Evolutionary conservation across 225 moss, liverwort and hornwort species (phyloP), one percentile per base, ranked within the genome.

Genomic region (Sphagnum contortum): DNA sequence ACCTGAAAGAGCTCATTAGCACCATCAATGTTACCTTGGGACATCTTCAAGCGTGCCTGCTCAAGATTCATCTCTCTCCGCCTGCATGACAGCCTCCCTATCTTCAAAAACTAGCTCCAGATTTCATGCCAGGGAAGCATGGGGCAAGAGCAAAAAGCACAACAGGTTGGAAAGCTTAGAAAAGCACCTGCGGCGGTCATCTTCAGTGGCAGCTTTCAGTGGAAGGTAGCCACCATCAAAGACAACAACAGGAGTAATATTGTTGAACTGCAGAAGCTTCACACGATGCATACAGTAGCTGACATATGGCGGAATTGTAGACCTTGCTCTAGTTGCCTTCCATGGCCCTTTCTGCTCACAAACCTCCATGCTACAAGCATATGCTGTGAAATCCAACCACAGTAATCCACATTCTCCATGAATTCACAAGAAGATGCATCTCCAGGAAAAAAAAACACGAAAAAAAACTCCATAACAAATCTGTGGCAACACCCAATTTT

Each of bases 181-280:
- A 29, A 29, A 29, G 29, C 60, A 84, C 84, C 75, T 75, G 64
- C 66, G 74, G 10, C 84, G 80, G 57, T 68, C 73, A 62, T 73
- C 53, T 61, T 77, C 70, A 2, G 84, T 85, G 13, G 69, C 52
- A 51, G 80, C 80, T 69, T 85, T 85, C 12, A 76, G 49, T 48
- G 84, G 84, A 58, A 85, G 74, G 48, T 66, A 72, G 57, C 84
- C 84, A 50, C 84, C 84, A 70, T 85, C 84, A 59, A 85, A 85
- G 8, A 85, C 84, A 47, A 85, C 73, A 48, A 85, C 73, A 48
- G 84, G 84, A 14, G 50, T 76, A 13, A 85, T 59, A 5, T 71
- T 69, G 71, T 85, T 75, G 64, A 72, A 78, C 59, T 64, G 72
- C 14, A 85, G 64, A 80, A 85, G 80, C 49, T 68, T 70, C 46